A percentile compares a stretch with the other conserved stretches of the same genome.
These are phyloP conservation scores for Rhizopogon rudus DNA, from an alignment of 768 basidiomycete genomes.

Conservation along the genomic window DNA sequence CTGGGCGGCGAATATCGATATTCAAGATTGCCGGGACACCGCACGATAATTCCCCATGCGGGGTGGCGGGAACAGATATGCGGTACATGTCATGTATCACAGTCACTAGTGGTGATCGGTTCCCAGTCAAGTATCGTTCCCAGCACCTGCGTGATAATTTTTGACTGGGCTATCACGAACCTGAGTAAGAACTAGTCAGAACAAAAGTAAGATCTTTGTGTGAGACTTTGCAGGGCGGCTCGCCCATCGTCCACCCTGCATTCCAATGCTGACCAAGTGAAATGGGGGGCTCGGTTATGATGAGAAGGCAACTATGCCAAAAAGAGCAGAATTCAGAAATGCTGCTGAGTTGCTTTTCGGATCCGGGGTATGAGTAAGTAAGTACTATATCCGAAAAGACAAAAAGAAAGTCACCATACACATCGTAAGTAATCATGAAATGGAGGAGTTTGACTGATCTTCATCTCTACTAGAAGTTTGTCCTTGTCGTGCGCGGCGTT, in stretches of 20 bases:
- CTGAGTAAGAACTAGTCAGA: neutral
- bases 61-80: neutral
- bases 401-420: neutral
- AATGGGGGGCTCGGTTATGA: no score
- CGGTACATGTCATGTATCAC: neutral
- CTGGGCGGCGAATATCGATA: neutral
- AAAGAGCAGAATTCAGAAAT: neutral
- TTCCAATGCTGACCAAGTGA: neutral
- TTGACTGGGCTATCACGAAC: neutral
- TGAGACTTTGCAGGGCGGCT: no score
- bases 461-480: neutral
- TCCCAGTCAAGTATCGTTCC: no score
- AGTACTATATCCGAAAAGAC: neutral
- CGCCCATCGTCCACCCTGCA: neutral
- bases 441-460: neutral
- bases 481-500: slow-evolving; percentile 30
- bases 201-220: neutral
- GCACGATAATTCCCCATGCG: no score
- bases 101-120: no score
- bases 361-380: neutral
- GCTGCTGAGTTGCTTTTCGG: neutral
- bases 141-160: neutral
- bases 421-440: neutral
- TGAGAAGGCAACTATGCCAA: neutral
- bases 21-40: neutral